Conservation (phyloP, 768 basidiomycete genomes). For the Russula sp. region DNA sequence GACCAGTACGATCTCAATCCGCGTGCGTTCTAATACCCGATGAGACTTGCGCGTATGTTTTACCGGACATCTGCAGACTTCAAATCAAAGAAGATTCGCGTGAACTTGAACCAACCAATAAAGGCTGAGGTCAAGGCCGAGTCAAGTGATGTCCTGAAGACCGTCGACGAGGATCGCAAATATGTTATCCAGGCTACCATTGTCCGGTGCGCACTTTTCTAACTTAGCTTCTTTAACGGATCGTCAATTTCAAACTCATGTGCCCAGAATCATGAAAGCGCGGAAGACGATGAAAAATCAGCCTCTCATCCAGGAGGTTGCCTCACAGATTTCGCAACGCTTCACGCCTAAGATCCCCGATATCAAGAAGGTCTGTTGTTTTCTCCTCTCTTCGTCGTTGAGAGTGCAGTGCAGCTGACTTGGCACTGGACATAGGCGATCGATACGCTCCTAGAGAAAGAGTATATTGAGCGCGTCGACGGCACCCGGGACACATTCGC, state of each 20-base stretch:
- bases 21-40: conserved; percentile 34
- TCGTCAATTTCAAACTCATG: conserved; percentile 16
- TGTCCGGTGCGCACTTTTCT: conserved; percentile 50
- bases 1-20: conserved; percentile 94
- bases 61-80: conserved; percentile 46
- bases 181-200: conserved; percentile 94
- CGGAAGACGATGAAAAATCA: conserved; percentile 95
- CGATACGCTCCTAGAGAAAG: conserved; percentile 89
- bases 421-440: conserved; percentile 57
- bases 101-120: conserved; percentile 87
- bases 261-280: conserved; percentile 83
- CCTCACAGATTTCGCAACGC: conserved; percentile 79
- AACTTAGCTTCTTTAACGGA: background rate
- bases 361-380: conserved; percentile 75
- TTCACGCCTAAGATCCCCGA: conserved; percentile 93
- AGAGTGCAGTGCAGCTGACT: background rate
- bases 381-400: background rate
- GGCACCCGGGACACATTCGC: conserved; percentile 86
- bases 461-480: conserved; percentile 94
- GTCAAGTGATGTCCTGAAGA: conserved; percentile 82
- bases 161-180: conserved; percentile 95
- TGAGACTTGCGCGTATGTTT: background rate
- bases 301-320: conserved; percentile 81
- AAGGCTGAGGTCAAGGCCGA: conserved; percentile 94
- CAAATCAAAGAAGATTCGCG: conserved; percentile 90